Conservation (phyloP, 2,329 filamentous ascomycete genomes). For the Cercospora sesami region DNA sequence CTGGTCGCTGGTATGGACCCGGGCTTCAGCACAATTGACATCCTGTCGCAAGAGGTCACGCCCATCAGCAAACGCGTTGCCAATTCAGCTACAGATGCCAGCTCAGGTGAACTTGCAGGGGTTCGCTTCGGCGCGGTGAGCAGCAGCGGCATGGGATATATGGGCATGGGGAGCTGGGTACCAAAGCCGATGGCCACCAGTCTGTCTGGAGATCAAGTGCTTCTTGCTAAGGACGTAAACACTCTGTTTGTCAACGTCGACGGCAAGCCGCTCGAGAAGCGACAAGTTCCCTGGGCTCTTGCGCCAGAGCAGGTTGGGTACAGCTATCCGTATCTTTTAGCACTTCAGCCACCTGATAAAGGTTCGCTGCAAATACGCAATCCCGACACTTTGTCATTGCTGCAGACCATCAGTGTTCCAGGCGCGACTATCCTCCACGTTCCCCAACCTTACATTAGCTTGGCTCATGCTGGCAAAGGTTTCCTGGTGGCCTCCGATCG, state of each 20-base stretch:
- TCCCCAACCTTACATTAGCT: slow-evolving; percentile 84
- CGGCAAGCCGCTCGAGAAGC: slow-evolving; percentile 76
- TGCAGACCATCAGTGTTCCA: slow-evolving; percentile 81
- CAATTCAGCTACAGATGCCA: slow-evolving; percentile 29
- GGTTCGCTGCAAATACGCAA: slow-evolving; percentile 88
- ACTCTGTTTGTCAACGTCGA: slow-evolving; percentile 85
- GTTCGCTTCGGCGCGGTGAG: slow-evolving; percentile 76
- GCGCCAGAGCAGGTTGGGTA: slow-evolving; percentile 92
- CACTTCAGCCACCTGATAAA: slow-evolving; percentile 78
- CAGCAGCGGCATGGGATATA: slow-evolving; percentile 90
- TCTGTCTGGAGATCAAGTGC: slow-evolving; percentile 76
- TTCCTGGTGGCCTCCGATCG: slow-evolving; percentile 92
- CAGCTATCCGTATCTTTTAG: slow-evolving; percentile 92
- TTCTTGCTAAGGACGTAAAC: slow-evolving; percentile 97
- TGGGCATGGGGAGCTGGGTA: slow-evolving; percentile 88
- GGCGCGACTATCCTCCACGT: slow-evolving; percentile 85
- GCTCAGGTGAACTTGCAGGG: slow-evolving; percentile 62
- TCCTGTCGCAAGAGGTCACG: slow-evolving; percentile 69
- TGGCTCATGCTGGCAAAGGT: slow-evolving; percentile 94
- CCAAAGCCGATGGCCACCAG: slow-evolving; percentile 85
- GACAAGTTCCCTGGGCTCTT: slow-evolving; percentile 86
- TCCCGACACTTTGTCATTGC: slow-evolving; percentile 82
- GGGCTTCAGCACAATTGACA: slow-evolving; percentile 86
- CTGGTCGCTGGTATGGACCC: slow-evolving; percentile 88
- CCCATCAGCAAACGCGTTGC: slow-evolving; percentile 62